These are phyloP conservation scores for Dendrobium chrysotoxum DNA, from an alignment of 106 monocot species.

Conservation along the genomic window DNA sequence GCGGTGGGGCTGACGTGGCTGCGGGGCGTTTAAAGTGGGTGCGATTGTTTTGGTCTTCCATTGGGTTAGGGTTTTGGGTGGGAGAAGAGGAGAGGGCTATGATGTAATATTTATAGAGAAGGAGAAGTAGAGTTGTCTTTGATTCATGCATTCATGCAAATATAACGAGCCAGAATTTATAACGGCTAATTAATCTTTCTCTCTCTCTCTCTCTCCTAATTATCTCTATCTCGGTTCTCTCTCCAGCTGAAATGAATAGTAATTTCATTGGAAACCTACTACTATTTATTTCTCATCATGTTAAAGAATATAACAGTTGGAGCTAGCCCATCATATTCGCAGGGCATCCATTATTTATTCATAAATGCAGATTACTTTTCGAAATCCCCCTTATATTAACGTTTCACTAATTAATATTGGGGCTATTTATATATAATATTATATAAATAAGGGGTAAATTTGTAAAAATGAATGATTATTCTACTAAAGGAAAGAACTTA, in stretches of 20 bases:
- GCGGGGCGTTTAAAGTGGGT: neutral
- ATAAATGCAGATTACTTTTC: too few species aligned
- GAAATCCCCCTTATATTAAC: too few species aligned
- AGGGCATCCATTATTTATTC: neutral
- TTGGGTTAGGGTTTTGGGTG: neutral
- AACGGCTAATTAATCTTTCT: constrained; percentile 3
- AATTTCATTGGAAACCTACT: constrained; percentile 7
- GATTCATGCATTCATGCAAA: neutral
- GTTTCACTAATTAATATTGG: too few species aligned
- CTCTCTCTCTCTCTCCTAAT: neutral
- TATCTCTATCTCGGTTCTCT: neutral
- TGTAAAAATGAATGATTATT: too few species aligned
- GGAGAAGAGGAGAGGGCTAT: neutral
- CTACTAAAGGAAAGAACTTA: too few species aligned
- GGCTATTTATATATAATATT: too few species aligned
- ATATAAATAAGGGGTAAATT: too few species aligned
- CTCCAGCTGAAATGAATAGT: too few species aligned
- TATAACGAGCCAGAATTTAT: neutral
- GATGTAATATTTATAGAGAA: constrained; percentile 2
- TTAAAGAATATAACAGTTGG: neutral
- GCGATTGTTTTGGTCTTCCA: constrained; percentile 7
- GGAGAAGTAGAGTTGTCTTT: neutral
- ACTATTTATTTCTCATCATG: constrained; percentile 7
- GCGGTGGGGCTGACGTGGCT: constrained; percentile 1
- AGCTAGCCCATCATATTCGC: neutral